Evolutionary conservation across 73 alveolate genomes (phyloP).

Genomic region (Blepharisma stoltei): DNA sequence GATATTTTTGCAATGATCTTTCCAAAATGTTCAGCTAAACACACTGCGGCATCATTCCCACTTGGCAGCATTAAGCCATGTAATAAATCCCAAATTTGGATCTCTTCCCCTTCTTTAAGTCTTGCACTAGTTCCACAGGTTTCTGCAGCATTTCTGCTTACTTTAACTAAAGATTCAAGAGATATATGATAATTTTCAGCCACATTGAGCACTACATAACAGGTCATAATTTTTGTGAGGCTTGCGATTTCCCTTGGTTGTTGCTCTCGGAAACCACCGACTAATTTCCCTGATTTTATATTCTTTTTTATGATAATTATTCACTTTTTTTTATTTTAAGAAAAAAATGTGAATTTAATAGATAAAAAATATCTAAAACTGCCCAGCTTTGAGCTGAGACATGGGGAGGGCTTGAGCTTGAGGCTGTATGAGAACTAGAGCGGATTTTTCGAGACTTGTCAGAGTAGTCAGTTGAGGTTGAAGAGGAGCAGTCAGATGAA

Average conservation of each 20-base stretch:
- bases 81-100: conserved; percentile 41
- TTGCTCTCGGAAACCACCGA: too few relatives aligned
- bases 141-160: conserved; percentile 38
- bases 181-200: conserved; percentile 39
- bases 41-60: conserved; percentile 67
- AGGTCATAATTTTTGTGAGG: conserved; percentile 66
- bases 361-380: too few relatives aligned
- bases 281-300: too few relatives aligned
- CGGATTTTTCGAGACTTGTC: too few relatives aligned
- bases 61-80: conserved; percentile 66
- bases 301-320: too few relatives aligned
- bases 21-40: conserved; percentile 22
- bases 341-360: too few relatives aligned
- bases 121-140: conserved; percentile 54
- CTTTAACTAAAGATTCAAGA: conserved; percentile 46
- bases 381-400: too few relatives aligned
- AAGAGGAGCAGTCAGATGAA: too few relatives aligned
- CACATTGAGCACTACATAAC: conserved; percentile 34
- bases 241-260: conserved; percentile 55
- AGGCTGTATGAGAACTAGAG: too few relatives aligned
- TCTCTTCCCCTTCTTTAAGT: conserved; percentile 42
- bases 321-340: too few relatives aligned
- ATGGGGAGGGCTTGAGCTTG: too few relatives aligned
- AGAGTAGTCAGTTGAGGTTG: too few relatives aligned
- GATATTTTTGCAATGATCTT: not conserved